phyloP scores from a whole-genome alignment of 768 basidiomycete species.

The Leucocoprinus sp. region DNA sequence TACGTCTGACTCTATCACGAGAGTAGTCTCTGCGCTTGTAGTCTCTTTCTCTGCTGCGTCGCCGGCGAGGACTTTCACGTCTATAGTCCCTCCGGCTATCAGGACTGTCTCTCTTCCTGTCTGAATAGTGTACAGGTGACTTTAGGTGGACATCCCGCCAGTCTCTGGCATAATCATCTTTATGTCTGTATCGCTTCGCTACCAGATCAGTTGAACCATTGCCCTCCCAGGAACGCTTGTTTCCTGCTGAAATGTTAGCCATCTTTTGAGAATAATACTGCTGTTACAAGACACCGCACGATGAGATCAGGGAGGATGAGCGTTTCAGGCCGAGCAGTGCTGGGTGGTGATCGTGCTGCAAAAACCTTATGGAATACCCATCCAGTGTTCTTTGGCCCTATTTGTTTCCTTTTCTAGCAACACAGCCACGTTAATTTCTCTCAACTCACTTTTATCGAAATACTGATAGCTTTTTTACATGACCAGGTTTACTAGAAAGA shows the following conservation, averaged over 20 bases:
- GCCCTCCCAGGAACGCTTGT: slow-evolving; percentile 73
- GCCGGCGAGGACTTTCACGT: slow-evolving; percentile 16
- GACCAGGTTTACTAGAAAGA: no score
- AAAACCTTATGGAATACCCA: background rate
- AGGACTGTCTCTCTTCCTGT: slow-evolving; percentile 25
- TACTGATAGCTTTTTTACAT: no score
- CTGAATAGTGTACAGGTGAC: slow-evolving; percentile 23
- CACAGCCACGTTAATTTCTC: no score
- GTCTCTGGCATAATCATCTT: slow-evolving; percentile 44
- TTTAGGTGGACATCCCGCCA: slow-evolving; percentile 66
- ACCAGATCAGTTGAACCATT: slow-evolving; percentile 27
- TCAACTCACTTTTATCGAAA: no score
- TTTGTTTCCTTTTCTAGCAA: no score
- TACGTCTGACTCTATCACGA: slow-evolving; percentile 17
- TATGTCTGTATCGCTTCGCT: slow-evolving; percentile 48
- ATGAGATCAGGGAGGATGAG: slow-evolving; percentile 6
- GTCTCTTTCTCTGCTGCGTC: slow-evolving; percentile 29
- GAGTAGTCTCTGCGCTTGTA: slow-evolving; percentile 20
- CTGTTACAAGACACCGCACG: slow-evolving; percentile 12
- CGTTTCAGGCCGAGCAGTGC: slow-evolving; percentile 2
- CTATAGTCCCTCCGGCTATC: slow-evolving; percentile 24
- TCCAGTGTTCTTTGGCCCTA: background rate
- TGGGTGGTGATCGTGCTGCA: background rate
- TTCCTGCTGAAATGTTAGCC: slow-evolving; percentile 82
- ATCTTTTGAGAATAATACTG: slow-evolving; percentile 33